Evolutionary conservation across 768 basidiomycete species (phyloP).

Genomic region (Cubamyces lactineus): DNA sequence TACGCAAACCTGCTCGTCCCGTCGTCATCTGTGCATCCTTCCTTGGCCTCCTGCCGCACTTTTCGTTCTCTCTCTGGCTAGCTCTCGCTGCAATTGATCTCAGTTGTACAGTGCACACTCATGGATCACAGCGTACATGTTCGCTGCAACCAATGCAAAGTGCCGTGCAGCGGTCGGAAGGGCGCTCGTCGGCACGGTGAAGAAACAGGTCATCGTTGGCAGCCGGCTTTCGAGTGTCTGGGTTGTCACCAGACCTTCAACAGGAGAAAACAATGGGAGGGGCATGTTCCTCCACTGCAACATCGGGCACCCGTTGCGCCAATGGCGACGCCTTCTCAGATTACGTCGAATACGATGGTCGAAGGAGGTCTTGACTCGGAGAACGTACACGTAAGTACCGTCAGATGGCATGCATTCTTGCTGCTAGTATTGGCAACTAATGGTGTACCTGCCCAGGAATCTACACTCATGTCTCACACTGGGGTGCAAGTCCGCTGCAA

Average conservation of each 20-base stretch:
- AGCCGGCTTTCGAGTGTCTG: neutral
- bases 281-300: neutral
- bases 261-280: neutral
- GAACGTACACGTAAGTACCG: too few species aligned
- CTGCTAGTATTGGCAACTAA: too few species aligned
- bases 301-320: too few species aligned
- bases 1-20: neutral
- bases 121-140: neutral
- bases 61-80: neutral
- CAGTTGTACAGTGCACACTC: neutral
- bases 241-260: neutral
- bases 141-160: neutral
- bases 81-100: neutral
- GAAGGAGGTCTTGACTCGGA: too few species aligned
- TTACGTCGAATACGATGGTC: too few species aligned
- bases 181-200: neutral
- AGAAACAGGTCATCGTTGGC: neutral
- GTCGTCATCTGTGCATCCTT: neutral
- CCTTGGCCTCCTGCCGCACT: neutral
- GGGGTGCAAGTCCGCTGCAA: too few species aligned
- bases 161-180: neutral
- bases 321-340: too few species aligned
- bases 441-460: too few species aligned
- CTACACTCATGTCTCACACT: too few species aligned
- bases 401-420: too few species aligned